Conservation (phyloP, 2,329 filamentous ascomycete species). For the Diaporthe velutina region DNA sequence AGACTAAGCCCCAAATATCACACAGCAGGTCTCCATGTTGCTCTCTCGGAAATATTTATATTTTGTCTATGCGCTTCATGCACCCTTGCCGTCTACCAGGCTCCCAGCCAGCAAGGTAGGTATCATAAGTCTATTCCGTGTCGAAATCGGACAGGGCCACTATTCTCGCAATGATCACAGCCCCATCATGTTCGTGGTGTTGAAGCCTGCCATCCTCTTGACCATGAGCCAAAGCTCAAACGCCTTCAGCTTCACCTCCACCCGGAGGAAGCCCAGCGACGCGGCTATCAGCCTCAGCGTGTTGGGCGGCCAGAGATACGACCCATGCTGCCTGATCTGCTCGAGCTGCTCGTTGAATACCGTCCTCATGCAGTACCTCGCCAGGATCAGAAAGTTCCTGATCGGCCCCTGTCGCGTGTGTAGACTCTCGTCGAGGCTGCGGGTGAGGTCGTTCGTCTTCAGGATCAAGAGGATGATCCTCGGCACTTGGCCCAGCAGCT, state of each 20-base stretch:
- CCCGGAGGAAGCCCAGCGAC: conserved; percentile 69
- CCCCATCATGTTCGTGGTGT: conserved; percentile 23
- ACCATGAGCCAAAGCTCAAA: conserved; percentile 73
- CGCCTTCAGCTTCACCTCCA: conserved; percentile 72
- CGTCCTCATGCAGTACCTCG: conserved; percentile 75
- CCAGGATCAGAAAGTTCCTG: conserved; percentile 76
- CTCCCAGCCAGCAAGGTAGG: conserved; percentile 36
- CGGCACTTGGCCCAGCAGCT: conserved; percentile 89
- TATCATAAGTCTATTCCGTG: conserved; percentile 35
- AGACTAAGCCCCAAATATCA: background rate
- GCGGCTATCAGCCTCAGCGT: conserved; percentile 66
- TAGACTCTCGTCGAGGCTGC: conserved; percentile 91
- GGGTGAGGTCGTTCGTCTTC: conserved; percentile 97
- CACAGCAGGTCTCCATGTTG: background rate
- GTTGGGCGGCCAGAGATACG: conserved; percentile 71
- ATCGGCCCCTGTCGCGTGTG: conserved; percentile 79
- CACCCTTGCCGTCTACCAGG: conserved; percentile 26
- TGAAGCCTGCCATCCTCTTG: conserved; percentile 60
- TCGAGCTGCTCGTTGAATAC: conserved; percentile 76
- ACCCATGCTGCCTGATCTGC: conserved; percentile 64
- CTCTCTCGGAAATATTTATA: conserved; percentile 1
- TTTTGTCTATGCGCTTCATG: background rate
- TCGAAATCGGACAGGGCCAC: background rate
- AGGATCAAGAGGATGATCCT: conserved; percentile 93
- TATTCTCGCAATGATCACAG: conserved; percentile 9